phyloP scores from a whole-genome alignment of 1,139 yeast species.

The Casaregolazyma lundiana region DNA sequence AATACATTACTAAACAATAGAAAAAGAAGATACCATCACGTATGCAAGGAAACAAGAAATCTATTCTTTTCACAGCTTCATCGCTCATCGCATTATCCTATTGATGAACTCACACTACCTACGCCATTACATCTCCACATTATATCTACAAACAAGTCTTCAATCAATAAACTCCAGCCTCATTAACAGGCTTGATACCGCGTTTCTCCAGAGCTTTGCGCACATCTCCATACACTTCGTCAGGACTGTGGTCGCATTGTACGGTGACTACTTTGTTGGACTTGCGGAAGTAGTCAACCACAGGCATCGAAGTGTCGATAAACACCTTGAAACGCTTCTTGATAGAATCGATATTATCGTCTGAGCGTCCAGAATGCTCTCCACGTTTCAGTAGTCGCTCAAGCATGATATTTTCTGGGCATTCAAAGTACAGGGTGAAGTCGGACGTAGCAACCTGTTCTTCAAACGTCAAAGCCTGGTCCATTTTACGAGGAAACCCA shows the following conservation, averaged over 20 bases:
- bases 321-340: conserved; percentile 84
- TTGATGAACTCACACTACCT: too few species aligned
- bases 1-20: too few species aligned
- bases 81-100: too few species aligned
- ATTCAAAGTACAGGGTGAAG: conserved; percentile 84
- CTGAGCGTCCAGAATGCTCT: conserved; percentile 88
- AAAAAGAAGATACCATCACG: too few species aligned
- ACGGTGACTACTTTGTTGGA: conserved; percentile 75
- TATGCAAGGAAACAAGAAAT: too few species aligned
- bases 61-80: too few species aligned
- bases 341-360: conserved; percentile 88
- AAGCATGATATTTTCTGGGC: conserved; percentile 89
- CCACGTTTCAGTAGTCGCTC: conserved; percentile 84
- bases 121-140: too few species aligned
- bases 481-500: conserved; percentile 98
- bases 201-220: conserved; percentile 52
- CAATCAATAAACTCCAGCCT: not conserved
- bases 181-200: conserved; percentile 9
- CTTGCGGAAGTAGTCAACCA: conserved; percentile 74
- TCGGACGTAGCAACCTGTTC: conserved; percentile 67
- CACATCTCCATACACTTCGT: conserved; percentile 70
- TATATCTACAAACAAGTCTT: too few species aligned
- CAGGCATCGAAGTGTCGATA: conserved; percentile 90
- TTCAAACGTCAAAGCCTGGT: conserved; percentile 91
- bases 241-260: conserved; percentile 74